A percentile compares a stretch with the other conserved stretches of the same genome.
These are phyloP conservation scores for Nannizzia gypsea DNA, from an alignment of 2,329 filamentous ascomycete genomes.

Conservation along the genomic window DNA sequence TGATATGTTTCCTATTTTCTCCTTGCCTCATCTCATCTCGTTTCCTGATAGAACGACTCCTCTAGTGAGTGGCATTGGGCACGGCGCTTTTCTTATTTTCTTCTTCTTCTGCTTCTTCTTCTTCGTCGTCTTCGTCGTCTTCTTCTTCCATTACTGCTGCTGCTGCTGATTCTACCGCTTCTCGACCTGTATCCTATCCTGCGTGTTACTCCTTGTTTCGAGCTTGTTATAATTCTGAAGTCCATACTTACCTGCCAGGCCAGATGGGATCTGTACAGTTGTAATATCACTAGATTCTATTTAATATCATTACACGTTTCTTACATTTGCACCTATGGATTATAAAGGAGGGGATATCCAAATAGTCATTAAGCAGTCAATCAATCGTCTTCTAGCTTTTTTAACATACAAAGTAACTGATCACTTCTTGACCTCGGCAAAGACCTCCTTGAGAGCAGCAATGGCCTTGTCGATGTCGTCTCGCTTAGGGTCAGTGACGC, in stretches of 20 bases:
- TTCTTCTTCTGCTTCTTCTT: background rate
- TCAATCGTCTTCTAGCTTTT: background rate
- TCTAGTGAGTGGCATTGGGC: background rate
- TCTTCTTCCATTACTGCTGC: background rate
- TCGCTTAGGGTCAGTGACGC: slow-evolving; percentile 66
- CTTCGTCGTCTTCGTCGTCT: too few species aligned
- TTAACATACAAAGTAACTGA: too few species aligned
- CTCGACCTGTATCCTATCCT: background rate
- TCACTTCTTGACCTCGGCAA: slow-evolving; percentile 61
- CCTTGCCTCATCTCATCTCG: background rate
- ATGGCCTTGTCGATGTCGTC: slow-evolving; percentile 77
- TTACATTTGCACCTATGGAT: background rate
- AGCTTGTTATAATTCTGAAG: too few species aligned
- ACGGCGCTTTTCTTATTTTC: background rate
- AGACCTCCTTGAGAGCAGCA: slow-evolving; percentile 59
- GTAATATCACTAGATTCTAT: slow-evolving; percentile 3
- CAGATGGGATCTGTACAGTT: background rate
- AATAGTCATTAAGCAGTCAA: background rate
- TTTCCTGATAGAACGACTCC: background rate
- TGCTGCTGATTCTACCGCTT: background rate
- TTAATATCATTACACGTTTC: background rate
- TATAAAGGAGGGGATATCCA: background rate
- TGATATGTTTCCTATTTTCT: background rate
- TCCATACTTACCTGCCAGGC: background rate
- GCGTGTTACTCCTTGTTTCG: background rate